Evolutionary conservation across 2,329 filamentous ascomycete genomes (phyloP).

Genomic region (Ceratocystis eucalypticola): DNA sequence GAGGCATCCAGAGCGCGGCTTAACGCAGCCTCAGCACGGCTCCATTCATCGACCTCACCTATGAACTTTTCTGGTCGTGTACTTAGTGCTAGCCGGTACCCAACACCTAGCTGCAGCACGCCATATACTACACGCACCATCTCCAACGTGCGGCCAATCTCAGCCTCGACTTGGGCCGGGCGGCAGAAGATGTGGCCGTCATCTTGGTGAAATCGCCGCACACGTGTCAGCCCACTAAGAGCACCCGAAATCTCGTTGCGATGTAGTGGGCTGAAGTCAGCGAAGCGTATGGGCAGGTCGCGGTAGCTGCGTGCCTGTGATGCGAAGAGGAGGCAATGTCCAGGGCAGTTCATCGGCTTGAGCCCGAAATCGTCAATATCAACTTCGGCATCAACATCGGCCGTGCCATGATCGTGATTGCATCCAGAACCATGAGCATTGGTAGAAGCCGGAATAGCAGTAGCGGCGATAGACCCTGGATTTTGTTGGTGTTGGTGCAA

Average conservation of each 20-base stretch:
- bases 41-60: slow-evolving; percentile 53
- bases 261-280: slow-evolving; percentile 78
- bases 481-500: slow-evolving; percentile 22
- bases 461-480: not conserved
- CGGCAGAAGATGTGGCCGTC: slow-evolving; percentile 86
- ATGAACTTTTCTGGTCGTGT: slow-evolving; percentile 72
- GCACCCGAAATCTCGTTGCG: slow-evolving; percentile 75
- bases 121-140: slow-evolving; percentile 62
- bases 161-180: slow-evolving; percentile 57
- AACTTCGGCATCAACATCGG: slow-evolving; percentile 27
- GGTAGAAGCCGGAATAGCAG: not conserved
- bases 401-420: slow-evolving; percentile 25
- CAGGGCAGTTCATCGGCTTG: slow-evolving; percentile 90
- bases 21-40: slow-evolving; percentile 31
- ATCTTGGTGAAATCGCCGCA: slow-evolving; percentile 79
- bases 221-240: slow-evolving; percentile 66
- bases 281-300: slow-evolving; percentile 69
- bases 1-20: slow-evolving; percentile 45
- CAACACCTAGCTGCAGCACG: slow-evolving; percentile 50
- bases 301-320: slow-evolving; percentile 61
- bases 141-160: slow-evolving; percentile 59
- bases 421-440: slow-evolving; percentile 6
- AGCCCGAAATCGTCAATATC: slow-evolving; percentile 62
- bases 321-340: slow-evolving; percentile 73
- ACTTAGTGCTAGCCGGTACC: slow-evolving; percentile 64